phyloP scores from a whole-genome alignment of 1,284 basidiomycete species.

The Leccinum subrobustum region DNA sequence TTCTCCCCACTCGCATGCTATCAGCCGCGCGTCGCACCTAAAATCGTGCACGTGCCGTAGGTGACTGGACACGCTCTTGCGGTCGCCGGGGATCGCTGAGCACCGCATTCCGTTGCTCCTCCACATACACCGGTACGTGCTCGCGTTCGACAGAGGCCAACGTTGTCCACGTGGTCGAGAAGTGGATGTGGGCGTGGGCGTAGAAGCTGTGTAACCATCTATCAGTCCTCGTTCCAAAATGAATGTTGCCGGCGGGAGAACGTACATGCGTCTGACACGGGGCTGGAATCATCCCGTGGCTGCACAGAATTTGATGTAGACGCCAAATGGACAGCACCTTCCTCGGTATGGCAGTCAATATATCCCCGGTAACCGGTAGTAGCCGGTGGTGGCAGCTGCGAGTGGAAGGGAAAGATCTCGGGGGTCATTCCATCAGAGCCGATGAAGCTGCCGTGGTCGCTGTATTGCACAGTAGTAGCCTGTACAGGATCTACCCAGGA shows the following conservation, averaged over 20 bases:
- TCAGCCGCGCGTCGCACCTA: conserved; percentile 16
- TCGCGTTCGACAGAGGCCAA: conserved; percentile 3
- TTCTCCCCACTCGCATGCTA: conserved; percentile 19
- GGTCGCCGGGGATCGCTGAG: conserved; percentile 21
- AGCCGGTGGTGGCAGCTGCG: neutral
- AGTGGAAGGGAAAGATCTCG: neutral
- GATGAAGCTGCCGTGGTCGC: neutral
- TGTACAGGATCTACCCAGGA: conserved; percentile 8
- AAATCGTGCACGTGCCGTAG: conserved; percentile 26
- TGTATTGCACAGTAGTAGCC: neutral
- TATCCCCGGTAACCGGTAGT: neutral
- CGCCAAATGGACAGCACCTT: neutral
- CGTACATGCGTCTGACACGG: conserved; percentile 18
- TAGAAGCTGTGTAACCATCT: conserved; percentile 11
- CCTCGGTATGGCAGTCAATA: neutral
- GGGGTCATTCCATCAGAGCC: neutral
- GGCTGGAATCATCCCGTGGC: neutral
- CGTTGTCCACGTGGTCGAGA: conserved; percentile 10
- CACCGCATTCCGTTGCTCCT: conserved; percentile 11
- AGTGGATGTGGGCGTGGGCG: neutral
- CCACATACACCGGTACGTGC: conserved; percentile 26
- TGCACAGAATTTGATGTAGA: neutral
- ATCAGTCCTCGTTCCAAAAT: conserved; percentile 5
- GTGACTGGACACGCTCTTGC: conserved; percentile 22
- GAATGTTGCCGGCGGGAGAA: neutral